Evolutionary conservation across 106 monocot species (phyloP).

Genomic region (Gastrodia elata): DNA sequence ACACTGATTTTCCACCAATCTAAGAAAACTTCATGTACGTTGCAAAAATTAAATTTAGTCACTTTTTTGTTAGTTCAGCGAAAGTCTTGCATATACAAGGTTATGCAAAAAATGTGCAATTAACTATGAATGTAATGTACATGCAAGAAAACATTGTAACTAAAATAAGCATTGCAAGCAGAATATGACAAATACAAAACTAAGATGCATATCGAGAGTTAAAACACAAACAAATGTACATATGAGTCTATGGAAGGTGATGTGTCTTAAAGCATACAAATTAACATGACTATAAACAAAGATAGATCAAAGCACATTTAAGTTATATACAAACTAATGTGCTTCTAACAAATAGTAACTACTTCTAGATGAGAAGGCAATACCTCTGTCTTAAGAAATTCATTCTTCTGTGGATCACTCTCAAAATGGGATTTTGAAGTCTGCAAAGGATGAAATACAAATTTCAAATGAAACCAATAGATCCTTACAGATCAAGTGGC

Average conservation of each 20-base stretch:
- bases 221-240: background rate
- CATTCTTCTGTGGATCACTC: constrained; percentile 22
- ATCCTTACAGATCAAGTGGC: background rate
- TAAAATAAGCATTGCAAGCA: background rate
- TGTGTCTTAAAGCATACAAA: background rate
- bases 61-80: too few relatives aligned
- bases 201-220: background rate
- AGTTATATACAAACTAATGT: background rate
- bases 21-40: too few relatives aligned
- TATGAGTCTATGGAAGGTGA: background rate
- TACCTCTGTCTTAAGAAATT: constrained; percentile 52
- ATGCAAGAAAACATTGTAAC: background rate
- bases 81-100: too few relatives aligned
- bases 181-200: background rate
- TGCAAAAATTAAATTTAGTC: too few relatives aligned
- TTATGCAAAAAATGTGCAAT: background rate
- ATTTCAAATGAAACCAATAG: background rate
- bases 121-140: background rate
- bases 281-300: background rate
- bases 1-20: too few relatives aligned
- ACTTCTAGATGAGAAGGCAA: background rate
- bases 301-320: background rate
- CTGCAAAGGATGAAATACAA: constrained; percentile 24
- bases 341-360: constrained; percentile 3
- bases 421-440: constrained; percentile 31